These are phyloP conservation scores for Tulasnella sp. DNA, from an alignment of 768 basidiomycete species.

Conservation along the genomic window DNA sequence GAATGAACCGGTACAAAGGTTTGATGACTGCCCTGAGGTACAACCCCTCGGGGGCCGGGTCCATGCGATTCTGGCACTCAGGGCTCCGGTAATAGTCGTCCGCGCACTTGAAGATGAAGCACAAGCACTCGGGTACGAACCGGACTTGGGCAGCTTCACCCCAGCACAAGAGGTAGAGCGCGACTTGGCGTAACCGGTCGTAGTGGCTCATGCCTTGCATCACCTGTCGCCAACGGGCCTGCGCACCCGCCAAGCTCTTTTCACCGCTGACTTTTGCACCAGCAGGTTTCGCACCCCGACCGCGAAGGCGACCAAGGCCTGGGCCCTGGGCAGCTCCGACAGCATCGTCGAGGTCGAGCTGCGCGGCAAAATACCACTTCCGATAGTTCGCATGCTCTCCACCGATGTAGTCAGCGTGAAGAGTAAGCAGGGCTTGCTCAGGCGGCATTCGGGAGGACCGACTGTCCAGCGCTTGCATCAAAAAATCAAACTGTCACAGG, in stretches of 20 bases:
- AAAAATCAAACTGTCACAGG: constrained; percentile 81
- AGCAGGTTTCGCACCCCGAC: constrained; percentile 31
- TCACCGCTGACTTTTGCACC: constrained; percentile 43
- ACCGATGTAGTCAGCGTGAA: constrained; percentile 98
- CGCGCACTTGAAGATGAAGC: constrained; percentile 99
- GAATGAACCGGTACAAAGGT: constrained; percentile 90
- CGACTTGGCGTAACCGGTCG: constrained; percentile 92
- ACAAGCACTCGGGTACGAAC: constrained; percentile 91
- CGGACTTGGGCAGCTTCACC: constrained; percentile 97
- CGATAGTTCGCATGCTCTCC: constrained; percentile 98
- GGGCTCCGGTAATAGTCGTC: constrained; percentile 93
- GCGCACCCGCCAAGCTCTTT: constrained; percentile 79
- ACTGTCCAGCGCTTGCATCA: constrained; percentile 96
- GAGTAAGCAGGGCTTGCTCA: constrained; percentile 85
- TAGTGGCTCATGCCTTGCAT: constrained; percentile 99
- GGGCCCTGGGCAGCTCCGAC: constrained; percentile 89
- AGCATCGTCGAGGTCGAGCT: constrained; percentile 96
- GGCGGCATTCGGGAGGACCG: constrained; percentile 96
- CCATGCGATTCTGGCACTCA: constrained; percentile 90
- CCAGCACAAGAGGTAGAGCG: constrained; percentile 92
- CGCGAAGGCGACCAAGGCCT: constrained; percentile 70
- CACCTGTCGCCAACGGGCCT: constrained; percentile 90
- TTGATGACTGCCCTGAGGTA: constrained; percentile 87
- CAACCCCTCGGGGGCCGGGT: constrained; percentile 91
- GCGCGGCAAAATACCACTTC: constrained; percentile 99